A percentile compares a stretch with the other conserved stretches of the same genome.
Conservation (phyloP, 1,284 basidiomycete genomes). For the Salmacisia buchloeana region DNA sequence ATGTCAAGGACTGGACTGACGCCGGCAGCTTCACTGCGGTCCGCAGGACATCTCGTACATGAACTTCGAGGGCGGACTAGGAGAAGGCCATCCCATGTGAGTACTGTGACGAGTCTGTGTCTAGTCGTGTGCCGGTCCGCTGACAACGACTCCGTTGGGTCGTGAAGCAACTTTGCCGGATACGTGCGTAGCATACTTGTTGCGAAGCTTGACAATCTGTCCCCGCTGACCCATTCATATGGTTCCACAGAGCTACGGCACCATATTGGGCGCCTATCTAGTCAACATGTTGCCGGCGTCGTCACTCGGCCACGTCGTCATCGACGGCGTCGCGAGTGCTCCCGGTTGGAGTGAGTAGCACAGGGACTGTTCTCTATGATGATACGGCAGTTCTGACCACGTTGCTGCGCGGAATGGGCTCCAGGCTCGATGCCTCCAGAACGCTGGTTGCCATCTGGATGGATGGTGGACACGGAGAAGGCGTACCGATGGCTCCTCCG, state of each 20-base stretch:
- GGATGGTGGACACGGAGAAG: constrained; percentile 16
- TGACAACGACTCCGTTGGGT: too few relatives aligned
- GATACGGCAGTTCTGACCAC: too few relatives aligned
- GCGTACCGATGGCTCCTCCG: constrained; percentile 18
- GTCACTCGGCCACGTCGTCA: constrained; percentile 24
- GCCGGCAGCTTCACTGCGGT: not conserved
- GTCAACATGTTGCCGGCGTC: constrained; percentile 42
- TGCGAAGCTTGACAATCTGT: not conserved
- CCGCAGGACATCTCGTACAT: constrained; percentile 53
- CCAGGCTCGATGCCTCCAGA: constrained; percentile 50
- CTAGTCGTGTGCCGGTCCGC: not conserved
- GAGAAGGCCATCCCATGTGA: constrained; percentile 53
- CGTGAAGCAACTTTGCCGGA: constrained; percentile 10
- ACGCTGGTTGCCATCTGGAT: constrained; percentile 46
- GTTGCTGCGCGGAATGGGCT: constrained; percentile 10
- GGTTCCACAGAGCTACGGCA: constrained; percentile 19
- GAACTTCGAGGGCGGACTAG: constrained; percentile 48
- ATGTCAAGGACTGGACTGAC: too few relatives aligned
- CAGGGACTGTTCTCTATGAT: not conserved
- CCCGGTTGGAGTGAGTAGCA: not conserved
- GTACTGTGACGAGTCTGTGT: constrained; percentile 12
- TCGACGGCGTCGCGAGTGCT: constrained; percentile 15
- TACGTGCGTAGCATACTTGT: not conserved
- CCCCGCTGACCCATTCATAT: not conserved
- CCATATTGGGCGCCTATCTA: constrained; percentile 39